phyloP scores from a whole-genome alignment of 1,284 basidiomycete species.

The Leccinum griseonigrum region DNA sequence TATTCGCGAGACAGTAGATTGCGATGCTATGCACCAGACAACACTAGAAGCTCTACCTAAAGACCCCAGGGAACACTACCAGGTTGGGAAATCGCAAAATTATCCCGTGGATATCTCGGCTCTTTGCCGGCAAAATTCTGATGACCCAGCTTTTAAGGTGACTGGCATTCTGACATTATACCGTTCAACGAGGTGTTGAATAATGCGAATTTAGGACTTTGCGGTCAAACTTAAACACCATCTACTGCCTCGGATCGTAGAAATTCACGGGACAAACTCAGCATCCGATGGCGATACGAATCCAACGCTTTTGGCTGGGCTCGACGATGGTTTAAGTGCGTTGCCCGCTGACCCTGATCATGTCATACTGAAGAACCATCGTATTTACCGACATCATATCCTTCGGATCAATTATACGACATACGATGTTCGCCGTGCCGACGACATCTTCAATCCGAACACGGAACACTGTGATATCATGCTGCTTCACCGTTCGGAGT shows the following conservation, averaged over 20 bases:
- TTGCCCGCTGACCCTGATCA: not conserved
- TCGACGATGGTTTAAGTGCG: not conserved
- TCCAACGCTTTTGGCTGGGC: fast-evolving
- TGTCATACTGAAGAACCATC: not conserved
- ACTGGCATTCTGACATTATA: fast-evolving
- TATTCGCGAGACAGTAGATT: not conserved
- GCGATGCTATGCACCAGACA: too few relatives aligned
- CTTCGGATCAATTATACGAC: not conserved
- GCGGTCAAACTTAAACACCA: not conserved
- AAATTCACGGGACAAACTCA: not conserved
- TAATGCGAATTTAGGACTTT: not conserved
- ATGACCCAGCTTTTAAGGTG: not conserved
- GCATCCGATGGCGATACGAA: not conserved
- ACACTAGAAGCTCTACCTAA: too few relatives aligned
- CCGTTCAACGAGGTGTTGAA: not conserved
- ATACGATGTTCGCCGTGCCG: not conserved
- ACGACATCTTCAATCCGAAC: not conserved
- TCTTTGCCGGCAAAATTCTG: not conserved
- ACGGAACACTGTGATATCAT: not conserved
- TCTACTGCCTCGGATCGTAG: not conserved
- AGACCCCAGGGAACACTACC: too few relatives aligned
- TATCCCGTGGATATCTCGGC: too few relatives aligned
- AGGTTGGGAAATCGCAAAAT: too few relatives aligned
- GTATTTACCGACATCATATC: not conserved
- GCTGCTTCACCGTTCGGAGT: not conserved